Conservation (phyloP, 225 moss, liverwort and hornwort species). For the Pleurozium schreberi region DNA sequence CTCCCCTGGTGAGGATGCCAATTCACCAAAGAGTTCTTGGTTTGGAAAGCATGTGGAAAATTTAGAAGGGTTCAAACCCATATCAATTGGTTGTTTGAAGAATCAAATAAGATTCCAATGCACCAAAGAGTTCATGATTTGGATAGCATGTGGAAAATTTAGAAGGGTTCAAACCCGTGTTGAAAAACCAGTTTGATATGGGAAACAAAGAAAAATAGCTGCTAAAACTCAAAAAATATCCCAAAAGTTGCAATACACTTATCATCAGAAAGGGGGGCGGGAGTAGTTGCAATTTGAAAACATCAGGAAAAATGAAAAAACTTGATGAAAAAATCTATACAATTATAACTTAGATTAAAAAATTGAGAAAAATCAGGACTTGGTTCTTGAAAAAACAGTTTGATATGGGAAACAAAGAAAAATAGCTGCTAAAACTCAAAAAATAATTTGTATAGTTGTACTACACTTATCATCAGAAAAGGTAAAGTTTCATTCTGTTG, state of each 20-base stretch:
- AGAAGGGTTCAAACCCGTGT: background rate
- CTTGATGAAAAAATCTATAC: background rate
- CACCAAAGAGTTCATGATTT: background rate
- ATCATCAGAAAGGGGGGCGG: too few species aligned
- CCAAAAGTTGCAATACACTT: too few species aligned
- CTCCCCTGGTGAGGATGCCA: too few species aligned
- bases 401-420: rapidly evolving
- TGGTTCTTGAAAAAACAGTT: rapidly evolving
- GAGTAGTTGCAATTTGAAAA: background rate
- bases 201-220: too few species aligned
- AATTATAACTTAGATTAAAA: background rate
- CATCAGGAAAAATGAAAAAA: too few species aligned
- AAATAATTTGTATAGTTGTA: background rate
- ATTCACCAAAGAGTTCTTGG: background rate
- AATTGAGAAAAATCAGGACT: too few species aligned
- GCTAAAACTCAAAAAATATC: too few species aligned
- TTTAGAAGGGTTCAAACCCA: background rate
- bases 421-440: background rate
- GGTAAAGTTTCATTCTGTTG: background rate
- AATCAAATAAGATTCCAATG: background rate
- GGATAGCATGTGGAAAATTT: background rate
- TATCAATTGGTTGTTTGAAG: background rate
- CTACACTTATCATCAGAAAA: background rate
- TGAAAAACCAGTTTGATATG: too few species aligned
- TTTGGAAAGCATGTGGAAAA: background rate